phyloP scores from a whole-genome alignment of 1,284 basidiomycete species.

The Cutaneotrichosporon sp. region DNA sequence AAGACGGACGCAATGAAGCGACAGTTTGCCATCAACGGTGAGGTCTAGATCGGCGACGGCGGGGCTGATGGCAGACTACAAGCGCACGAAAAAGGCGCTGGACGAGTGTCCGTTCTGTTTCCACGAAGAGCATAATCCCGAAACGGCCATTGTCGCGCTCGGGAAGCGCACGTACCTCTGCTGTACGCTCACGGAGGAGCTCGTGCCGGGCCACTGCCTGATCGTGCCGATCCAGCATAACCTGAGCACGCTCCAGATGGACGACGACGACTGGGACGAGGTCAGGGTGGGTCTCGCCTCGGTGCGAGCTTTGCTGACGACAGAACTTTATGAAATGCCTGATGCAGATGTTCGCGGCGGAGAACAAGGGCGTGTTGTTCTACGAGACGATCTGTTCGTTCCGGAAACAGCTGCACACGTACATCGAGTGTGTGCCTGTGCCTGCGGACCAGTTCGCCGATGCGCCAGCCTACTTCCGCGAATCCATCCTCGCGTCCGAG shows the following conservation, averaged over 20 bases:
- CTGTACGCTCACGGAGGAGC: constrained; percentile 76
- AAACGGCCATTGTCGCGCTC: constrained; percentile 79
- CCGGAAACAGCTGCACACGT: constrained; percentile 82
- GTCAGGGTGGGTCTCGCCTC: constrained; percentile 63
- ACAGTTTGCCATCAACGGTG: constrained; percentile 92
- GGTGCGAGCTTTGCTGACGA: not conserved
- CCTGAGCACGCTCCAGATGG: constrained; percentile 82
- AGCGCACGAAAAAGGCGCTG: constrained; percentile 83
- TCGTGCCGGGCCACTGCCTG: constrained; percentile 81
- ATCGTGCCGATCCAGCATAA: constrained; percentile 96
- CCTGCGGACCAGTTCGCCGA: constrained; percentile 77
- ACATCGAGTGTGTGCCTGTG: constrained; percentile 84
- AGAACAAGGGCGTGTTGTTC: constrained; percentile 85
- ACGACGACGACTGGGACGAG: constrained; percentile 98
- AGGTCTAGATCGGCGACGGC: constrained; percentile 14
- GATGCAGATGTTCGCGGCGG: constrained; percentile 85
- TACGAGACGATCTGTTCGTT: constrained; percentile 85
- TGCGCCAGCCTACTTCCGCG: constrained; percentile 89
- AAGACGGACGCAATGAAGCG: constrained; percentile 92
- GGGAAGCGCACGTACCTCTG: constrained; percentile 85
- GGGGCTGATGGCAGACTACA: constrained; percentile 64
- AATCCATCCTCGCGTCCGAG: constrained; percentile 86
- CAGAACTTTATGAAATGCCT: constrained; percentile 99
- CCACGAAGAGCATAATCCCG: constrained; percentile 72
- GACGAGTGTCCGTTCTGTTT: constrained; percentile 83